A percentile compares a stretch with the other conserved stretches of the same genome.
These are phyloP conservation scores for Krasilnikovozyma curviuscula DNA, from an alignment of 768 basidiomycete genomes.

Conservation along the genomic window DNA sequence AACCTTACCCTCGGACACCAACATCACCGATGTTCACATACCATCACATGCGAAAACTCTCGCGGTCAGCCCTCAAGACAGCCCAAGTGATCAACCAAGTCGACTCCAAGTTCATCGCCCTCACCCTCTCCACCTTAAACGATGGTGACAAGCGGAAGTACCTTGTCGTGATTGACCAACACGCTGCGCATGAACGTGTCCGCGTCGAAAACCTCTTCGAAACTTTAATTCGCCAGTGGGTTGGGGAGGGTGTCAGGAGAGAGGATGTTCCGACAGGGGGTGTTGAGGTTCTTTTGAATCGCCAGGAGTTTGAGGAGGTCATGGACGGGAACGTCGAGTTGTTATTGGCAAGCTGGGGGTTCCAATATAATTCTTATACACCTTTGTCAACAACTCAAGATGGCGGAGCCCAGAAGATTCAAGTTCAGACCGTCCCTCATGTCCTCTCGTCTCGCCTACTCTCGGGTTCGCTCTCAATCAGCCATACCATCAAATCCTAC, in stretches of 20 bases:
- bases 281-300: conserved; percentile 38
- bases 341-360: conserved; percentile 34
- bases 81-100: conserved; percentile 61
- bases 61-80: conserved; percentile 34
- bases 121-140: conserved; percentile 24
- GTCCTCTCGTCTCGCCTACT: no score
- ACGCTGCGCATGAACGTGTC: conserved; percentile 92
- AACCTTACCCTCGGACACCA: no score
- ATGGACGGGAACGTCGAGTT: conserved; percentile 24
- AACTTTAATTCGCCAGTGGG: no score
- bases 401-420: no score
- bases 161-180: conserved; percentile 81
- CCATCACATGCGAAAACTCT: no score
- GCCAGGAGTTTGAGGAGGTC: conserved; percentile 29
- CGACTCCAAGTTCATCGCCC: conserved; percentile 77
- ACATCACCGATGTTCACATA: no score
- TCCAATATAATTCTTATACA: conserved; percentile 43
- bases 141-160: background rate
- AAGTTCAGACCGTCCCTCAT: no score
- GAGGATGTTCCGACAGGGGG: no score
- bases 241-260: no score
- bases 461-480: no score
- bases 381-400: no score
- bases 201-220: conserved; percentile 70
- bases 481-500: no score